Conservation (phyloP, 2,329 filamentous ascomycete species). For the Beauveria pseudobassiana region DNA sequence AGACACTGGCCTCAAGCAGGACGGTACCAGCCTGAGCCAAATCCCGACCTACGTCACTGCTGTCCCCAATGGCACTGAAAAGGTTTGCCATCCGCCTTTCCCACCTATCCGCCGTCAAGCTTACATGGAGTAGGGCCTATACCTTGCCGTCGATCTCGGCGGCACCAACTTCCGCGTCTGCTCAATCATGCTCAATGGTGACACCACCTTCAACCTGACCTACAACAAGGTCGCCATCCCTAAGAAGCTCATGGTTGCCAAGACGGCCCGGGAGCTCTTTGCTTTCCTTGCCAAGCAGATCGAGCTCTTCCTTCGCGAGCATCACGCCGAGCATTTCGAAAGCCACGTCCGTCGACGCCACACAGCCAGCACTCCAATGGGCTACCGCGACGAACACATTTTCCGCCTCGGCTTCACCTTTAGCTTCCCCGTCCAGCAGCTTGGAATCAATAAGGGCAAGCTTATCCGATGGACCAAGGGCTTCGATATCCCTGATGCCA, state of each 20-base stretch:
- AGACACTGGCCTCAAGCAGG: slow-evolving; percentile 75
- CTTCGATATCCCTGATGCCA: slow-evolving; percentile 89
- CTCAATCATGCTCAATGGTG: slow-evolving; percentile 86
- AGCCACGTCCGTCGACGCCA: slow-evolving; percentile 58
- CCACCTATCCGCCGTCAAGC: neutral
- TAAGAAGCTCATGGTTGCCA: slow-evolving; percentile 79
- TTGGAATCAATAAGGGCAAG: slow-evolving; percentile 89
- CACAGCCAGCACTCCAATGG: slow-evolving; percentile 50
- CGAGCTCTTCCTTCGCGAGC: slow-evolving; percentile 74
- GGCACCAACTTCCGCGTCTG: slow-evolving; percentile 98
- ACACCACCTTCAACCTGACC: slow-evolving; percentile 89
- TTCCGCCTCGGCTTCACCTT: slow-evolving; percentile 98
- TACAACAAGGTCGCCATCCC: slow-evolving; percentile 92
- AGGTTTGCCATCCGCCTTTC: slow-evolving; percentile 47
- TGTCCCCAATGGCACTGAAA: slow-evolving; percentile 95
- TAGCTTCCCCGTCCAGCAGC: slow-evolving; percentile 90
- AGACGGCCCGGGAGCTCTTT: slow-evolving; percentile 82
- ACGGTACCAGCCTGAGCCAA: slow-evolving; percentile 80
- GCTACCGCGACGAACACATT: slow-evolving; percentile 63
- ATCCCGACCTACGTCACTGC: slow-evolving; percentile 96
- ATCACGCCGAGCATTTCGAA: slow-evolving; percentile 83
- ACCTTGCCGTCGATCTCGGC: slow-evolving; percentile 94
- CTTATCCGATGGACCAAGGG: slow-evolving; percentile 98
- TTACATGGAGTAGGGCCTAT: slow-evolving; percentile 61
- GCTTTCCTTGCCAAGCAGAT: slow-evolving; percentile 90